phyloP scores from a whole-genome alignment of 2,329 filamentous ascomycete species.

The Neonectria neomacrospora region DNA sequence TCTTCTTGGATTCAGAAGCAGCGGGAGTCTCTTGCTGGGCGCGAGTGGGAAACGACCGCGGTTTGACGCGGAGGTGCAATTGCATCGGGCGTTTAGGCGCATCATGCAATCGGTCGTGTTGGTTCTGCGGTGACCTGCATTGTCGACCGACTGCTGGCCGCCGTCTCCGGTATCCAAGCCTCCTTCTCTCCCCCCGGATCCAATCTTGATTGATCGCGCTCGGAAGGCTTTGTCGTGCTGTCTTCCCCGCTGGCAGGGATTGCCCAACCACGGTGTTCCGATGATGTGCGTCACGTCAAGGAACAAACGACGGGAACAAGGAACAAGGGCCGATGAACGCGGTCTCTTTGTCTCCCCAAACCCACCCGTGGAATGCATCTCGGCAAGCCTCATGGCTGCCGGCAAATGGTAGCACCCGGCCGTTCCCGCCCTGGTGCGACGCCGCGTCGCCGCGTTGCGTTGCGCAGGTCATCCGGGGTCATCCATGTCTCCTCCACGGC shows the following conservation, averaged over 20 bases:
- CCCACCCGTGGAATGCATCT: background rate
- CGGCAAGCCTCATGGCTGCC: constrained; percentile 7
- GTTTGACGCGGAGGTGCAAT: background rate
- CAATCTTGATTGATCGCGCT: constrained; percentile 22
- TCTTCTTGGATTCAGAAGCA: constrained; percentile 2
- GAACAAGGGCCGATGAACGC: constrained; percentile 7
- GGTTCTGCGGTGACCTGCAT: constrained; percentile 2
- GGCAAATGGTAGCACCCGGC: constrained; percentile 16
- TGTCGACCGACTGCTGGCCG: background rate
- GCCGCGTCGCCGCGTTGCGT: constrained; percentile 13
- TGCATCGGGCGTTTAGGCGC: background rate
- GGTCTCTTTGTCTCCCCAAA: constrained; percentile 3
- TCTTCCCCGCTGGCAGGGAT: constrained; percentile 18
- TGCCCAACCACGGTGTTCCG: constrained; percentile 13
- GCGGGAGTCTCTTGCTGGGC: background rate
- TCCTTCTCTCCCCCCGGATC: constrained; percentile 7
- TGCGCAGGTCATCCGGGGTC: constrained; percentile 4
- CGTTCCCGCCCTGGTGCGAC: constrained; percentile 26
- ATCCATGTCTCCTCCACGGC: constrained; percentile 20
- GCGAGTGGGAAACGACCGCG: background rate
- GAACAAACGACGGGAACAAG: background rate
- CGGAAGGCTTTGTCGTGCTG: constrained; percentile 3
- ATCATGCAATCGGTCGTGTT: constrained; percentile 8
- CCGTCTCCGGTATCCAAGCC: background rate
- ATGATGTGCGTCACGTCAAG: constrained; percentile 17